These are phyloP conservation scores for Juglanconis sp. DNA, from an alignment of 2,329 filamentous ascomycete genomes.

Conservation along the genomic window DNA sequence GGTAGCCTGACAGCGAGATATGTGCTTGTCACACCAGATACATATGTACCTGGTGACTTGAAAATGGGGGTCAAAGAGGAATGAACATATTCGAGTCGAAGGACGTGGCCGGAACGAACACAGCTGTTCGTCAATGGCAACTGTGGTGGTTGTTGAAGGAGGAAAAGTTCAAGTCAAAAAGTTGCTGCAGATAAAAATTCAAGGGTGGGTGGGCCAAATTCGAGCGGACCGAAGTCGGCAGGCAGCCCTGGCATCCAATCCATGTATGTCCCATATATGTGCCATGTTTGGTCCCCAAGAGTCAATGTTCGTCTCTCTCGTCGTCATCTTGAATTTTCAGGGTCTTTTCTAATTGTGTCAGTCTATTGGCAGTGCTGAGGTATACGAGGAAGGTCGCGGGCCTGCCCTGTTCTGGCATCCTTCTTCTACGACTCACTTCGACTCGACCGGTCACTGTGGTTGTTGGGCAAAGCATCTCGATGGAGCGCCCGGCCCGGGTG, in stretches of 20 bases:
- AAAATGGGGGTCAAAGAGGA: too few species aligned
- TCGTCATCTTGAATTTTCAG: neutral
- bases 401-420: neutral
- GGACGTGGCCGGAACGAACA: too few species aligned
- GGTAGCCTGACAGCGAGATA: too few species aligned
- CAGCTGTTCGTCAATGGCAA: neutral
- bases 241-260: neutral
- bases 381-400: too few species aligned
- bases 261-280: neutral
- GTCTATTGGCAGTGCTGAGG: neutral
- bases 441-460: neutral
- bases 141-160: neutral
- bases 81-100: too few species aligned
- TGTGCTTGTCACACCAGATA: too few species aligned
- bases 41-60: too few species aligned
- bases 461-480: slow-evolving; percentile 1
- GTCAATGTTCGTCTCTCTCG: neutral
- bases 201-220: neutral
- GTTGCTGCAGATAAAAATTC: neutral
- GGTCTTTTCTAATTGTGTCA: neutral
- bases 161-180: neutral
- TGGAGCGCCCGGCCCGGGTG: slow-evolving; percentile 17
- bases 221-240: slow-evolving; percentile 6
- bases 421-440: neutral
- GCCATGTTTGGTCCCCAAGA: neutral